Percentiles rank a stretch among this genome's conserved stretches.
Conservation (phyloP, 108 stramenopile genomes). For the Discostella stelligeroides region DNA sequence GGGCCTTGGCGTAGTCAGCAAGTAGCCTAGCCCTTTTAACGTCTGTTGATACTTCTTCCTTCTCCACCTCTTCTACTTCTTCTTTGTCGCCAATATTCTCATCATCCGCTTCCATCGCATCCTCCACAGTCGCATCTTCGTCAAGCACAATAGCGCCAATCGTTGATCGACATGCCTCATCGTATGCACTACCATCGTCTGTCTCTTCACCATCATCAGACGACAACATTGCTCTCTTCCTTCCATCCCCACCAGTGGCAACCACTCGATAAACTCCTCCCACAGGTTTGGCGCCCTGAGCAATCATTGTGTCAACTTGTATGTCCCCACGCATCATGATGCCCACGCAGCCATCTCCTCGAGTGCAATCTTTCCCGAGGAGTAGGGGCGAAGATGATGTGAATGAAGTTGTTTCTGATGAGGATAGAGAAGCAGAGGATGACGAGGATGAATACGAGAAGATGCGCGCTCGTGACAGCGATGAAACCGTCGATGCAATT, state of each 20-base stretch:
- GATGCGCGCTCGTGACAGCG: conserved; percentile 66
- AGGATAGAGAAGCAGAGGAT: too few relatives aligned
- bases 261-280: conserved; percentile 84
- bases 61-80: too few relatives aligned
- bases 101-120: conserved; percentile 36
- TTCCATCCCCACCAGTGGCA: conserved; percentile 32
- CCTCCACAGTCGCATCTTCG: conserved; percentile 67
- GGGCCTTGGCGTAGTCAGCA: conserved; percentile 72
- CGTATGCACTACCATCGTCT: neutral
- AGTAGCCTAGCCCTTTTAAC: conserved; percentile 44
- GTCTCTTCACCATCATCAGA: neutral
- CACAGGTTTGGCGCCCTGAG: conserved; percentile 87
- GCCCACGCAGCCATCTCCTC: conserved; percentile 82
- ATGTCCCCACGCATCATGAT: conserved; percentile 74
- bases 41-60: conserved; percentile 17
- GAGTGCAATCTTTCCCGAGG: conserved; percentile 20
- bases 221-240: neutral
- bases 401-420: neutral
- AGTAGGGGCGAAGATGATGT: too few relatives aligned
- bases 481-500: conserved; percentile 81
- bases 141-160: conserved; percentile 79
- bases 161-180: conserved; percentile 50
- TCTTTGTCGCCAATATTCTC: conserved; percentile 51
- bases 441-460: conserved; percentile 65
- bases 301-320: conserved; percentile 65